Evolutionary conservation across 1,284 basidiomycete genomes (phyloP).

Genomic region (Gomphus bonarii): DNA sequence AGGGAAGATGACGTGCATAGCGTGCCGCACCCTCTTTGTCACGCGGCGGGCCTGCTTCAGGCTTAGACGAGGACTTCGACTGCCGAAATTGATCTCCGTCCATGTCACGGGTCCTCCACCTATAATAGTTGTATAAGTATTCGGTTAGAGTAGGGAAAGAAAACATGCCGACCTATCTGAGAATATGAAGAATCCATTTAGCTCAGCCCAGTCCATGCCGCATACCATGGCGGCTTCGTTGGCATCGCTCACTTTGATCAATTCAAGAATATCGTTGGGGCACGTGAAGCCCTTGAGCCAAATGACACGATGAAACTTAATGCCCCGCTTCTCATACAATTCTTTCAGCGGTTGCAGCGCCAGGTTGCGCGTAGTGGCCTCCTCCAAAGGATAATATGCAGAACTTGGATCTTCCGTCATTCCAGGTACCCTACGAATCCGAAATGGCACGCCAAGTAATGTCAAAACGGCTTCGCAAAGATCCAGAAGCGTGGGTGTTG

Average conservation of each 20-base stretch:
- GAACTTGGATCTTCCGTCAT: slow-evolving; percentile 82
- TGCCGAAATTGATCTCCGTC: slow-evolving; percentile 93
- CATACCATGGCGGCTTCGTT: slow-evolving; percentile 95
- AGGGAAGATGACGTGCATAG: slow-evolving; percentile 84
- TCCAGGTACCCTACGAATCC: slow-evolving; percentile 76
- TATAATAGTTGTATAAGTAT: slow-evolving; percentile 20
- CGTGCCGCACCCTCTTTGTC: slow-evolving; percentile 71
- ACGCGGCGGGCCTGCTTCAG: slow-evolving; percentile 84
- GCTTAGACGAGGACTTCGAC: slow-evolving; percentile 83
- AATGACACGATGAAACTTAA: slow-evolving; percentile 81
- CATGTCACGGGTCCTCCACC: slow-evolving; percentile 93
- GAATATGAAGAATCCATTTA: slow-evolving; percentile 93
- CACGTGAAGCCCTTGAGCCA: slow-evolving; percentile 98
- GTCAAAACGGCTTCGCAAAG: slow-evolving; percentile 88
- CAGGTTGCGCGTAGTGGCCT: slow-evolving; percentile 85
- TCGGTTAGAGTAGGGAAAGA: neutral
- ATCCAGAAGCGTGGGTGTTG: slow-evolving; percentile 85
- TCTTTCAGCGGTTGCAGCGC: slow-evolving; percentile 87
- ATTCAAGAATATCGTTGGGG: slow-evolving; percentile 92
- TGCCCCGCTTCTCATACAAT: slow-evolving; percentile 60
- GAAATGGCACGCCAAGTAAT: slow-evolving; percentile 81
- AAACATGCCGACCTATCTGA: slow-evolving; percentile 65
- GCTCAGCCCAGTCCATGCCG: slow-evolving; percentile 98
- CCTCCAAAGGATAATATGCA: slow-evolving; percentile 89
- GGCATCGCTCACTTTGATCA: slow-evolving; percentile 75